Base-by-base conservation (phyloP, 768 basidiomycete species). In the Aureoboletus auriporus region DNA sequence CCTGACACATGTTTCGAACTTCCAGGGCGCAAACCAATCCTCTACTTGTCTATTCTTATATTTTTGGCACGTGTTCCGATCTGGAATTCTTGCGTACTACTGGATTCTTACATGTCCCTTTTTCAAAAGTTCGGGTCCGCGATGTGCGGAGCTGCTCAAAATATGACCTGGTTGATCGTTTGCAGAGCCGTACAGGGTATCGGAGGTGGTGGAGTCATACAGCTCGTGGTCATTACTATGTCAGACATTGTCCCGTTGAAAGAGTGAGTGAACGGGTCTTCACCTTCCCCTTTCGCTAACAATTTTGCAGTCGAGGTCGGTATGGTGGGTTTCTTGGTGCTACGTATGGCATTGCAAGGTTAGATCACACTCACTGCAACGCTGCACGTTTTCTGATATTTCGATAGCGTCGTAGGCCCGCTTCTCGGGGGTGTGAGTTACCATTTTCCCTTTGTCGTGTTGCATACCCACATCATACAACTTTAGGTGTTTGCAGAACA, bases 111-210 rank as follows among this genome's bases (percentile, higher is more conserved):
- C 34, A 6, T 17, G 1, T 13, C 16, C 17, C 13, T 30, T 20
- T 16, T 6, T 57, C 2, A 23, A 23, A 9, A 86, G 85, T 65
- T 88, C 52, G 86, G 86, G 17, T 88, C 86, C 9, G 88, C 86
- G 3, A 67, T 91, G 43, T 90, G 86, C 58, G 89, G 88, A 11
- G 84, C 86, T 5, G 87, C 89, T 0, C 83, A 91, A 61, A 80
- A 48, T 46, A 84, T 90, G 79, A 75, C 72, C 2, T 88, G 85
- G 89, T 69, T 93, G 10, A 80, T 89, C 36, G 72, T 86, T 0
- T 79, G 77, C 39, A 79, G 89, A 51, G 89, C 86, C 2, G 74
- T 93, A 2, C 89, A 91, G 65, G 89, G 89, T 12, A 80, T 90
- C 29, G 89, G 89, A 13, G 87, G 86, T 16, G 86, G 86, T 11